Base-by-base conservation (phyloP, 495 filamentous ascomycete species). In the Annulohypoxylon maeteangense region DNA sequence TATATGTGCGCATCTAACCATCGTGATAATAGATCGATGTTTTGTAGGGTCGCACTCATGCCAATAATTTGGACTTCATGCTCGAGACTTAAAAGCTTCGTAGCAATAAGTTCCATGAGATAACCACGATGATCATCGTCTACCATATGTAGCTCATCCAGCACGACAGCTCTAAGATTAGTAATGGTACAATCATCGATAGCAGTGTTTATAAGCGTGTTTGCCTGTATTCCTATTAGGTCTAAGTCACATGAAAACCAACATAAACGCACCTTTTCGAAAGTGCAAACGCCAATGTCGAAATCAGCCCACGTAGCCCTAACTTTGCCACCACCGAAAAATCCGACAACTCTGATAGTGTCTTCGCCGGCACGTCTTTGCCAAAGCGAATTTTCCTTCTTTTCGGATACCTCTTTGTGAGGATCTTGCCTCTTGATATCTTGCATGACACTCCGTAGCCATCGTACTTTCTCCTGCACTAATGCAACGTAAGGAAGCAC, bases 131-230 rank as follows among this genome's bases (percentile, higher is more conserved):
- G 85, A 36, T 91, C 89, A 75, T 94, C 92, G 64, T 91, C 89
- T 16, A 95, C 81, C 91, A 95, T 93, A 69, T 95, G 92, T 3
- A 93, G 78, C 74, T 94, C 92, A 74, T 94, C 92, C 14, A 95
- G 80, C 7, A 94, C 91, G 29, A 94, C 88, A 20, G 89, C 80
- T 25, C 86, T 88, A 50, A 94, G 78, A 11, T 89, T 83, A 10
- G 86, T 81, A 67, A 93, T 87, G 12, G 82, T 87, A 74, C 87
- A 89, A 62, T 94, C 90, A 67, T 91, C 90, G 72, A 94, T 91
- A 12, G 91, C 88, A 23, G 84, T 78, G 60, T 95, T 95, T 45
- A 94, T 84, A 62, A 95, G 82, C n/a, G 88, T 84, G 68, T 94
- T 95, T 59, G 92, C 92, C 91, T 93, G 62, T 67, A 34, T 36